Conservation (phyloP, 2,329 filamentous ascomycete genomes). For the Colletotrichum paranaense region DNA sequence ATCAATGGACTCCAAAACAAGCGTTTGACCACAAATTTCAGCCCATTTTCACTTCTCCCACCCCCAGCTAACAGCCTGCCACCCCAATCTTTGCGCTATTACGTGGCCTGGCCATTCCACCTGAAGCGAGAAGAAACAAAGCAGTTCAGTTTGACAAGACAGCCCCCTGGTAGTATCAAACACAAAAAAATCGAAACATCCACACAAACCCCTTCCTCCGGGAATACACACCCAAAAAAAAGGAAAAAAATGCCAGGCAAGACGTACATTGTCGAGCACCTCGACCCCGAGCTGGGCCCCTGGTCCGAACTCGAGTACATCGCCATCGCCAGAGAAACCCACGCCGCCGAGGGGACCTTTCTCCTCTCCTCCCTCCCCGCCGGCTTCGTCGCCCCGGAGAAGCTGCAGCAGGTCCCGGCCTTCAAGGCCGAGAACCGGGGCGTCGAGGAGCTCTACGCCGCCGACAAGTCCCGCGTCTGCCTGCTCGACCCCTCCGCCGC, state of each 20-base stretch:
- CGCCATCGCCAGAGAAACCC: constrained; percentile 85
- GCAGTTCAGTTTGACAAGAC: background rate
- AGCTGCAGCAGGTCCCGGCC: constrained; percentile 65
- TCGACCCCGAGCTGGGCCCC: constrained; percentile 91
- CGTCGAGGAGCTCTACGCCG: constrained; percentile 84
- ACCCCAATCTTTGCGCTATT: background rate
- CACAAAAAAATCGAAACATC: background rate
- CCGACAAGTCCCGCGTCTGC: constrained; percentile 81
- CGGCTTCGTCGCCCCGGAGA: constrained; percentile 72
- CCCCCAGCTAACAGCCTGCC: background rate
- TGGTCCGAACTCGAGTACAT: constrained; percentile 97
- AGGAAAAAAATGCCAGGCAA: constrained; percentile 54
- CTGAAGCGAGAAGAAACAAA: background rate
- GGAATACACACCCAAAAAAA: background rate
- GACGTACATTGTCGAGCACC: constrained; percentile 94
- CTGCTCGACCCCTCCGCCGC: constrained; percentile 88
- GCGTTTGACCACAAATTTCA: constrained; percentile 29
- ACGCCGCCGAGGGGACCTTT: constrained; percentile 74
- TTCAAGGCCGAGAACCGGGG: constrained; percentile 80
- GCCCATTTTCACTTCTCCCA: background rate
- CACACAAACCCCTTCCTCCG: background rate
- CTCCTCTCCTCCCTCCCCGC: constrained; percentile 84
- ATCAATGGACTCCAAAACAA: constrained; percentile 27
- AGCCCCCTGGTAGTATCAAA: too few species aligned
- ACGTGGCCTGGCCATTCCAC: constrained; percentile 25